Conservation (phyloP, 2,329 filamentous ascomycete genomes). For the Pyrenochaeta sp. region DNA sequence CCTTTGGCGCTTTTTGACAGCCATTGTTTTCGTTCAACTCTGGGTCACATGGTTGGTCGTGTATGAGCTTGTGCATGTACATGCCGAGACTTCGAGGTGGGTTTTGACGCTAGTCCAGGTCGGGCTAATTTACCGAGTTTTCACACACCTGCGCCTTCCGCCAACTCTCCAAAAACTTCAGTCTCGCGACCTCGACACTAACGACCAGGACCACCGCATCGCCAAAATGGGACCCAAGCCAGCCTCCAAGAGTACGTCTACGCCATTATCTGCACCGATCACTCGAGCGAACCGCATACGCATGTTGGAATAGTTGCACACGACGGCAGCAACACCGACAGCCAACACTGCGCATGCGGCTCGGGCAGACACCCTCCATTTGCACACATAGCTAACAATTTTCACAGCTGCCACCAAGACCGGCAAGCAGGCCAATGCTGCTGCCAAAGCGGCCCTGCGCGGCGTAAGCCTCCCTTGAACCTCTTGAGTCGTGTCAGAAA, state of each 20-base stretch:
- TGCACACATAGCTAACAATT: constrained; percentile 34
- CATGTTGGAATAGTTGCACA: constrained; percentile 14
- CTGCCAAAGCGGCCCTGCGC: constrained; percentile 95
- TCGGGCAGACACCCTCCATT: constrained; percentile 21
- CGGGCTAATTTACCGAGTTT: constrained; percentile 16
- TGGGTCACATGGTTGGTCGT: constrained; percentile 15
- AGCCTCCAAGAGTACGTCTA: constrained; percentile 47
- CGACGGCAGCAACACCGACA: constrained; percentile 11
- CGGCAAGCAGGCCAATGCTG: constrained; percentile 80
- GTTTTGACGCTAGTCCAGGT: constrained; percentile 26
- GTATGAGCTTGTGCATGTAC: background rate
- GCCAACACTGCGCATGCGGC: constrained; percentile 30
- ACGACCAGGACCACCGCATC: constrained; percentile 46
- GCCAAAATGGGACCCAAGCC: constrained; percentile 53
- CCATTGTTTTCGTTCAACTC: constrained; percentile 27
- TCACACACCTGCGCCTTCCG: constrained; percentile 19
- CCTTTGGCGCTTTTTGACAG: constrained; percentile 45
- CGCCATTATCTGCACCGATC: constrained; percentile 14
- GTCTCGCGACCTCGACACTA: constrained; percentile 41
- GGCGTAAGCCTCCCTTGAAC: constrained; percentile 73
- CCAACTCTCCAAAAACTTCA: constrained; percentile 25
- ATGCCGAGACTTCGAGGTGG: constrained; percentile 26
- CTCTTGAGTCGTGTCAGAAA: constrained; percentile 59
- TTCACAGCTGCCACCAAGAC: constrained; percentile 67
- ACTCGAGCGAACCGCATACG: constrained; percentile 17